Percentiles rank a stretch among this genome's conserved stretches.
phyloP scores from a whole-genome alignment of 192 early-diverging fungal genomes.

The Diversispora epigaea region DNA sequence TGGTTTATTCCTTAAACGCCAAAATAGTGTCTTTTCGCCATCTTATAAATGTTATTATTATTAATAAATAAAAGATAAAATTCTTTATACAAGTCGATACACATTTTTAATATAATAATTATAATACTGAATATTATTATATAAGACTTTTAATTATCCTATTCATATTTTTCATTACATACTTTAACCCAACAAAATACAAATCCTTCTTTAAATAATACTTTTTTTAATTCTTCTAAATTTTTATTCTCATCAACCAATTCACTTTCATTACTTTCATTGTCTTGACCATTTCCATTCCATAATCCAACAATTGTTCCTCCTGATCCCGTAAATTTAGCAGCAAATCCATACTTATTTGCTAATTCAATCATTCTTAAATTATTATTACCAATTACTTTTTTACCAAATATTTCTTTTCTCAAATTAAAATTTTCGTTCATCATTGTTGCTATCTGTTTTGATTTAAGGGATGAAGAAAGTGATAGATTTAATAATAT shows the following conservation, averaged over 20 bases:
- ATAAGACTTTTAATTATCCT: neutral
- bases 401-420: conserved; percentile 51
- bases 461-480: conserved; percentile 13
- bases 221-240: conserved; percentile 33
- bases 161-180: neutral
- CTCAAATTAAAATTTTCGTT: conserved; percentile 56
- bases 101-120: no score
- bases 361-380: conserved; percentile 54
- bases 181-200: conserved; percentile 36
- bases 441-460: conserved; percentile 52
- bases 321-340: conserved; percentile 62
- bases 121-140: no score
- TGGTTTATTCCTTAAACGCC: no score
- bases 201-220: conserved; percentile 46
- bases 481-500: conserved; percentile 33
- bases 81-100: no score
- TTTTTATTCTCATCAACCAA: neutral
- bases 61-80: no score
- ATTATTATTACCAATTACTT: conserved; percentile 49
- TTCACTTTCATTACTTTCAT: no score
- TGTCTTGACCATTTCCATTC: conserved; percentile 31
- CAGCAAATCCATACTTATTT: conserved; percentile 44
- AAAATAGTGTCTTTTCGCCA: no score
- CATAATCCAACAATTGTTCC: conserved; percentile 62
- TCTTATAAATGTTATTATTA: no score